phyloP scores from a whole-genome alignment of 495 filamentous ascomycete genomes.

The Podospora fimiseda region DNA sequence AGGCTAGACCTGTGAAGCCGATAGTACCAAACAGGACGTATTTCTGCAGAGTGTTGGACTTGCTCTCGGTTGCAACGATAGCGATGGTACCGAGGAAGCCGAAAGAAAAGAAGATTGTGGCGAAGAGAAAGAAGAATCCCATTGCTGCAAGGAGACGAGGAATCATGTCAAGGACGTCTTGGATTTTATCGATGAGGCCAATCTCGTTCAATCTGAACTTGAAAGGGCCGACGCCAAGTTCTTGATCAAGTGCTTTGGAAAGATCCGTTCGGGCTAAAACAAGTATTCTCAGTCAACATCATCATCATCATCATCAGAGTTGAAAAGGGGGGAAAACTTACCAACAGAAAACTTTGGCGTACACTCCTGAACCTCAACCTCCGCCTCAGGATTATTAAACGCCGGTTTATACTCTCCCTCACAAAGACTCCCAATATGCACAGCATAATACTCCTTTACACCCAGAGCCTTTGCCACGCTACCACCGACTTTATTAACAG shows the following conservation, averaged over 20 bases:
- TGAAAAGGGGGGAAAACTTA: no score
- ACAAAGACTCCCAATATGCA: constrained; percentile 65
- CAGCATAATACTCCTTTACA: constrained; percentile 64
- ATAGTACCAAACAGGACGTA: neutral
- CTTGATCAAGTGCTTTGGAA: constrained; percentile 42
- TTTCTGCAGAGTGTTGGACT: neutral
- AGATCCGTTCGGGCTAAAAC: constrained; percentile 57
- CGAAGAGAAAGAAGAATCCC: constrained; percentile 60
- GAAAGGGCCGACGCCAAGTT: constrained; percentile 43
- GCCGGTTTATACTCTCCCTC: constrained; percentile 51
- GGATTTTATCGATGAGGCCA: constrained; percentile 54
- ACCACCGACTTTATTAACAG: constrained; percentile 30
- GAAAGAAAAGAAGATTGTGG: constrained; percentile 29
- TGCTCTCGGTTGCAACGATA: constrained; percentile 9
- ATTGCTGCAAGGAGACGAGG: constrained; percentile 42
- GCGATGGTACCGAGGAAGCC: constrained; percentile 29
- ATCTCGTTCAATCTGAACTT: constrained; percentile 49
- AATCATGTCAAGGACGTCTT: constrained; percentile 51
- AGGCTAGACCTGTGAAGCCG: constrained; percentile 9
- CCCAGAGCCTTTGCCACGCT: constrained; percentile 42
- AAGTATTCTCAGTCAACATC: no score
- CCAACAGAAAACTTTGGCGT: constrained; percentile 49
- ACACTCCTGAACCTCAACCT: constrained; percentile 55
- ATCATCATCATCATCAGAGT: no score
- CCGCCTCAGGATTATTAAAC: constrained; percentile 34